These are phyloP conservation scores for Somion occarium DNA, from an alignment of 1,284 basidiomycete species.

Conservation along the genomic window DNA sequence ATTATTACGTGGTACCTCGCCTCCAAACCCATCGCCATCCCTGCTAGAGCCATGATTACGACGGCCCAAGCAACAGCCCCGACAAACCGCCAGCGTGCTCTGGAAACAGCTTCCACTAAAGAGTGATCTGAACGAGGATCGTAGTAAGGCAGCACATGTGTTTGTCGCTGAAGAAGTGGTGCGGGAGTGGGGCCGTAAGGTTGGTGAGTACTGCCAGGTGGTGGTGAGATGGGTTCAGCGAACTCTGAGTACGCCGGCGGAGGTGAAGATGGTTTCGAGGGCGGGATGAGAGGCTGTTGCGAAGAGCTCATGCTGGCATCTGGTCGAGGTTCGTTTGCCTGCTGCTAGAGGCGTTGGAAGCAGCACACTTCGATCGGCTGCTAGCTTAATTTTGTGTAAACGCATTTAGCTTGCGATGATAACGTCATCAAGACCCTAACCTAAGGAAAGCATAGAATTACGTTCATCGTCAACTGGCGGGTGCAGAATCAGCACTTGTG, in stretches of 20 bases:
- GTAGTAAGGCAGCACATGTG: slow-evolving; percentile 27
- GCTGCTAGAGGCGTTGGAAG: not conserved
- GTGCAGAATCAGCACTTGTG: no score
- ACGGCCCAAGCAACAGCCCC: slow-evolving; percentile 26
- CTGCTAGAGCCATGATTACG: slow-evolving; percentile 19
- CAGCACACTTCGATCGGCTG: not conserved
- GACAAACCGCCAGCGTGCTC: slow-evolving; percentile 28
- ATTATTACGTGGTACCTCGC: slow-evolving; percentile 3
- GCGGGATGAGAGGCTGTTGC: not conserved
- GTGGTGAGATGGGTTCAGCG: not conserved
- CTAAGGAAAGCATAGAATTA: no score
- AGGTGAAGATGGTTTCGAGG: slow-evolving; percentile 5
- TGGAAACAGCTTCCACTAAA: slow-evolving; percentile 20
- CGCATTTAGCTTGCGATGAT: not conserved
- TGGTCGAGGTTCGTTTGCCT: not conserved
- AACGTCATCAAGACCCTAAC: not conserved
- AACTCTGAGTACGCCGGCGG: slow-evolving; percentile 7
- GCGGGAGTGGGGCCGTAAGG: slow-evolving; percentile 27
- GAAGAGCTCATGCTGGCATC: not conserved
- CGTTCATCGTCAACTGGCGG: no score
- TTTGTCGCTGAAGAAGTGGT: slow-evolving; percentile 22
- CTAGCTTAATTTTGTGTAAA: not conserved
- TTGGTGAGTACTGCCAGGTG: not conserved
- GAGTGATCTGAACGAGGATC: slow-evolving; percentile 28
- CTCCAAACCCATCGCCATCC: slow-evolving; percentile 23